Conservation (phyloP, 2,329 filamentous ascomycete genomes). For the Fusarium euwallaceae region DNA sequence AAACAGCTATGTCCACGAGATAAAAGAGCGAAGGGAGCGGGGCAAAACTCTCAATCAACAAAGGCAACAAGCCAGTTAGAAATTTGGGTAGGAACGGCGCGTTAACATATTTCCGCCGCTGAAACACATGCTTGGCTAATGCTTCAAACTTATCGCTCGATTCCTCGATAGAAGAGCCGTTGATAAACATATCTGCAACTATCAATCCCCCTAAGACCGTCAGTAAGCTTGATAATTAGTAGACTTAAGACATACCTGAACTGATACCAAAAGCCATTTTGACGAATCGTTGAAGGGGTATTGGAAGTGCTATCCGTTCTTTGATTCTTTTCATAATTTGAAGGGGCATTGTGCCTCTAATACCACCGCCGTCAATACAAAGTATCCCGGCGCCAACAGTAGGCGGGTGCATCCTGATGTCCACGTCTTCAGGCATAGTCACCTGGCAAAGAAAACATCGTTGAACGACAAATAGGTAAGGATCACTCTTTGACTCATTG, state of each 20-base stretch:
- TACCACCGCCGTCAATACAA: neutral
- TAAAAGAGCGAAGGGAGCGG: neutral
- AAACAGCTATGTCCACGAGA: neutral
- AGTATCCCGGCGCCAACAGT: neutral
- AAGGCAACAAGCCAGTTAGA: neutral
- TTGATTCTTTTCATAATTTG: neutral
- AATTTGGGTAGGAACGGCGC: neutral
- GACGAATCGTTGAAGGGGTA: neutral
- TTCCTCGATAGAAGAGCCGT: neutral
- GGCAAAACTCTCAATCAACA: neutral
- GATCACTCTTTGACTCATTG: neutral
- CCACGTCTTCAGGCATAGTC: neutral
- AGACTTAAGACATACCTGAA: neutral
- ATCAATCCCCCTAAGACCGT: neutral
- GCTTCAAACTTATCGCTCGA: neutral
- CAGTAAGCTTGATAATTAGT: neutral
- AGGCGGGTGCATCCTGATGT: neutral
- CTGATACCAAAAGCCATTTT: neutral
- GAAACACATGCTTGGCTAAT: neutral
- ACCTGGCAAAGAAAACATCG: neutral
- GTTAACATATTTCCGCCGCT: neutral
- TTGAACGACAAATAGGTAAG: neutral
- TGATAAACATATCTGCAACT: neutral
- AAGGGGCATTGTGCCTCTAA: neutral
- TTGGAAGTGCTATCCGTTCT: neutral